Conservation (phyloP, 345 rosid genomes). For the Corchorus olitorius region DNA sequence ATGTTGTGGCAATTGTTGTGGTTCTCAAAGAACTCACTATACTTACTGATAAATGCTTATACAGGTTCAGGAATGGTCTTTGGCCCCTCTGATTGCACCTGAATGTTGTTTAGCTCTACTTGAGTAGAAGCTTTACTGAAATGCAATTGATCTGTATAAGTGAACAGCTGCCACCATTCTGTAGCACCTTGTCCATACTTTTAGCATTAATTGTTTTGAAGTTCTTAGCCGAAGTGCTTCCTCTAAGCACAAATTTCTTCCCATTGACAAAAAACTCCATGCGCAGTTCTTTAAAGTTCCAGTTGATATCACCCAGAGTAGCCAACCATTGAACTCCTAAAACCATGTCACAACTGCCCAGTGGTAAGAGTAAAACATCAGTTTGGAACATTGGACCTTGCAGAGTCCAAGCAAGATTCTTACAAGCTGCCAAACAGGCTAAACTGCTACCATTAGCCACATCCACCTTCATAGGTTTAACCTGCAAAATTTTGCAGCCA, state of each 20-base stretch:
- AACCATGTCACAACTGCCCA: neutral
- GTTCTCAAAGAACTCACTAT: neutral
- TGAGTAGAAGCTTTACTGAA: too few species aligned
- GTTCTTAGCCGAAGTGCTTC: too few species aligned
- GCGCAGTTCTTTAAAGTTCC: neutral
- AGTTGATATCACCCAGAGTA: neutral
- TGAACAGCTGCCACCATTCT: too few species aligned
- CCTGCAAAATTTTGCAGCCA: neutral
- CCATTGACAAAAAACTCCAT: neutral
- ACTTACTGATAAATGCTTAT: neutral
- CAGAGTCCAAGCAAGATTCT: neutral
- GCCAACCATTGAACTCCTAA: neutral
- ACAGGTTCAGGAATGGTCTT: too few species aligned
- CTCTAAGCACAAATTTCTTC: neutral
- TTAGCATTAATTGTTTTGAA: too few species aligned
- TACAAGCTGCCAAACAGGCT: neutral
- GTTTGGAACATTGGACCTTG: accelerated
- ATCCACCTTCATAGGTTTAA: neutral
- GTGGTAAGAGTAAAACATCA: neutral
- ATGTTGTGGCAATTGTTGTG: neutral
- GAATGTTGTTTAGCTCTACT: too few species aligned
- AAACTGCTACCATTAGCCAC: neutral
- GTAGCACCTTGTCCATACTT: too few species aligned
- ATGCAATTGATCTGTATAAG: too few species aligned
- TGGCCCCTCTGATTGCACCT: too few species aligned